Percentiles rank a stretch among this genome's conserved stretches.
Evolutionary conservation across 202 grass and related monocot species (phyloP).

Genomic region (Cymbopogon flexuosus): DNA sequence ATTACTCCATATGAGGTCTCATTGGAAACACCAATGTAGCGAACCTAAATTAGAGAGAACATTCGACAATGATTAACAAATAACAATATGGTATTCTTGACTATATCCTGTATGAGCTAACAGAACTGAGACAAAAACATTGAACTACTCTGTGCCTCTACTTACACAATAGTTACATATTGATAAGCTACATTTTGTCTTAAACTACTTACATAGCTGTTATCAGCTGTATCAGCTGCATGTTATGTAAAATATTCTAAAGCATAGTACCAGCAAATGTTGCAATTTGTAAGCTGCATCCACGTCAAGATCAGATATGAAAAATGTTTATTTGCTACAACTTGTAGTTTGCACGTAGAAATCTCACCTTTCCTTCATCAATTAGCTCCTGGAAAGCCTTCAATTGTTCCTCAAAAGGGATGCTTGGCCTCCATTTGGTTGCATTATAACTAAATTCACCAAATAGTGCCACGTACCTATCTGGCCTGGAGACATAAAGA

Average conservation of each 20-base stretch:
- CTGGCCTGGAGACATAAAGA: constrained; percentile 59
- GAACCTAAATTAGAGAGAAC: constrained; percentile 48
- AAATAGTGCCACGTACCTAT: constrained; percentile 86
- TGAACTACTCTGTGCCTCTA: not conserved
- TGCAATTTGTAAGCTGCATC: not conserved
- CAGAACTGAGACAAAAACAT: not conserved
- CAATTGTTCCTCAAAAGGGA: constrained; percentile 78
- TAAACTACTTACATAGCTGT: not conserved
- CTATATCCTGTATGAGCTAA: not conserved
- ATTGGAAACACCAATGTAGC: constrained; percentile 90
- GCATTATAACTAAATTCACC: constrained; percentile 69
- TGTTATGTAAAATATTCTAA: not conserved
- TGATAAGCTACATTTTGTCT: not conserved
- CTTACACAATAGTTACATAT: not conserved
- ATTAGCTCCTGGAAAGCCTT: constrained; percentile 79
- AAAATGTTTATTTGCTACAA: not conserved
- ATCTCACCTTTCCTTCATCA: constrained; percentile 70
- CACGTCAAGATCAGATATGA: constrained; percentile 4
- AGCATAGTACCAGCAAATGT: not conserved
- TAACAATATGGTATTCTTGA: not conserved
- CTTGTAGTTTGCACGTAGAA: not conserved
- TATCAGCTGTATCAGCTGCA: not conserved
- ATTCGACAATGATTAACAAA: constrained; percentile 13
- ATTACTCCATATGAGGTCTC: constrained; percentile 92
- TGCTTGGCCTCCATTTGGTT: constrained; percentile 78